These are phyloP conservation scores for Trichomonas gallinae DNA, from an alignment of 208 protist species.

Conservation along the genomic window DNA sequence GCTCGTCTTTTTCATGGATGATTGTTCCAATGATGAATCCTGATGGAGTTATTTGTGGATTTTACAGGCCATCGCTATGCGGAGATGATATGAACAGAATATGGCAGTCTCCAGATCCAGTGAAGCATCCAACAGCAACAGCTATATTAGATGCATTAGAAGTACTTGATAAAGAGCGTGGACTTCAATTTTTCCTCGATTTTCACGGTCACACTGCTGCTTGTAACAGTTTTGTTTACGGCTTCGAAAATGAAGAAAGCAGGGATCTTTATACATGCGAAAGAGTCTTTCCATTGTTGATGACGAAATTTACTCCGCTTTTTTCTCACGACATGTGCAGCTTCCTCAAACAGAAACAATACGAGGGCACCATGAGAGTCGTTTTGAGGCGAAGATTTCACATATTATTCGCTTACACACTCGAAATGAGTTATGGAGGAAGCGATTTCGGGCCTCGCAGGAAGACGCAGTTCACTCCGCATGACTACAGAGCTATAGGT, in stretches of 20 bases:
- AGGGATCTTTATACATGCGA: not conserved
- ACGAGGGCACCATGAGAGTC: constrained; percentile 10
- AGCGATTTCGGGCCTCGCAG: not conserved
- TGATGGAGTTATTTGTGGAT: constrained; percentile 87
- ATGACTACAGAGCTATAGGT: not conserved
- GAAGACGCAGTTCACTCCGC: not conserved
- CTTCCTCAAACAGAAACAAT: not conserved
- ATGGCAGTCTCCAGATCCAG: constrained; percentile 48
- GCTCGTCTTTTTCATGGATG: not conserved
- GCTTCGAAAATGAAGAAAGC: not conserved
- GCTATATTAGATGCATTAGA: not conserved
- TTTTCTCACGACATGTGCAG: not conserved
- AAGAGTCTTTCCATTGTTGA: not conserved
- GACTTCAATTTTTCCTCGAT: not conserved
- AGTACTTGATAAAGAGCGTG: not conserved
- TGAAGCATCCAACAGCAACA: constrained; percentile 33
- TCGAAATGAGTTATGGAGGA: not conserved
- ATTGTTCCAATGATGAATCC: constrained; percentile 37
- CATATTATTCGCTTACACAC: not conserved
- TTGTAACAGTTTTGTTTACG: constrained; percentile 11
- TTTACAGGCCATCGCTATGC: constrained; percentile 77
- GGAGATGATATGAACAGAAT: constrained; percentile 83
- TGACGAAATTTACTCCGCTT: not conserved
- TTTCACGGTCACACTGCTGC: constrained; percentile 6
- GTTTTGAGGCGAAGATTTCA: not conserved